Base-by-base conservation (phyloP, 1,284 basidiomycete genomes). In the Sporisorium graminicola region DNA sequence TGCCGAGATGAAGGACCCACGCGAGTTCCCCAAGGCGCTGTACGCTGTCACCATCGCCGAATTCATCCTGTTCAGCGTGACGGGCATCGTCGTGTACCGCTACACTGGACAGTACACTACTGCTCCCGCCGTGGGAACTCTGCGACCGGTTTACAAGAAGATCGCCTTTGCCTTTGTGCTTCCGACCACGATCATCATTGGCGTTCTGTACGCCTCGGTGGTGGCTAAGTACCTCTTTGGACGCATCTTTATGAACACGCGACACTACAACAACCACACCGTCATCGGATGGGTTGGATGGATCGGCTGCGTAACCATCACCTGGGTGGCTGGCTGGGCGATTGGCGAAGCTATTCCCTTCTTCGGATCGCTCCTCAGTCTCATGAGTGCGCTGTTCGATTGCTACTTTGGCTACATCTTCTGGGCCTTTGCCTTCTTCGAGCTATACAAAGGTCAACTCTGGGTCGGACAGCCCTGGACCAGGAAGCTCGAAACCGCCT, bases 301-400 rank as follows among this genome's bases (percentile, higher is more conserved):
- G 91, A 82, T 88, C 14, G 87, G 80, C 0, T 90, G 91, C 81
- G 87, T 90, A 54, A 86, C 88, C 24, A 79, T 82, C 31, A 89
- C 89, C 13, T 92, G 91, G 91, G 78, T 88, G 14, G 66, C 90
- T 31, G 90, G 89, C 0, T 92, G 90, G 84, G 80, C 91, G 59
- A 90, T 92, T 60, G 90, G 88, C 37, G 88, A 88, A 77, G 86
- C 82, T 0, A 82, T 87, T 20, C 88, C 88, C 0, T 88, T 87
- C 79, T 88, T 89, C 83, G 85, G 84, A 26, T 86, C 87, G 63
- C 83, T 88, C 70, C 79, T 89, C 18, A 77, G 82, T 7, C 83
- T 89, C 20, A 86, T 87, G 80, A 83, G 75, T 4, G 83, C 82
- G 13, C 73, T 86, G 3, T 86, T 86, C 66, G 83, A 86, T 55